Percentiles rank a stretch among this genome's conserved stretches.
These are phyloP conservation scores for Candida silvicultrix DNA, from an alignment of 805 yeast species.

Conservation along the genomic window DNA sequence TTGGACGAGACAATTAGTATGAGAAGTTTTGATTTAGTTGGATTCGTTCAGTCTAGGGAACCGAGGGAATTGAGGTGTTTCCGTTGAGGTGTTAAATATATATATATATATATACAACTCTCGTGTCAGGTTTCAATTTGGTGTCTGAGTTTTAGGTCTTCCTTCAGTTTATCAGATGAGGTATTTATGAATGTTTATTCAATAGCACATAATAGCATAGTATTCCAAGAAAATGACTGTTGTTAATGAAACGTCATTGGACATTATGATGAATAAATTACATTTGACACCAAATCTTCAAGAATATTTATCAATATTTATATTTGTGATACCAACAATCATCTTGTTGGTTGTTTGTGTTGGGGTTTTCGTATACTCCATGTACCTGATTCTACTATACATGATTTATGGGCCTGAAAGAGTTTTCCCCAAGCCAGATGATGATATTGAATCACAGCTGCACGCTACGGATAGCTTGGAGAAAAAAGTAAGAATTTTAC, in stretches of 20 bases:
- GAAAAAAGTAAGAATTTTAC: neutral
- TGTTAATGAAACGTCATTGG: neutral
- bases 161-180: no score
- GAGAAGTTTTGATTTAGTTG: neutral
- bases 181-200: no score
- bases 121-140: no score
- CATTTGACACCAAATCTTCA: neutral
- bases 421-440: neutral
- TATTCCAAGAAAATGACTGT: no score
- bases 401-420: neutral
- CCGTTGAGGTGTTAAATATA: no score
- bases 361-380: neutral
- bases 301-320: neutral
- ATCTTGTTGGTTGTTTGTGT: no score
- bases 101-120: no score
- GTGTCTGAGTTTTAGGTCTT: no score
- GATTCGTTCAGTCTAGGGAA: no score
- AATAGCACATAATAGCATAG: no score
- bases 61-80: no score
- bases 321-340: neutral
- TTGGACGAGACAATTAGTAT: slow-evolving; percentile 14
- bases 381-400: neutral
- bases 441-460: neutral
- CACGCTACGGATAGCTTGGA: neutral
- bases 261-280: no score